These are phyloP conservation scores for Axilococcus clingmanii DNA, from an alignment of 139 green algal genomes.

Conservation along the genomic window DNA sequence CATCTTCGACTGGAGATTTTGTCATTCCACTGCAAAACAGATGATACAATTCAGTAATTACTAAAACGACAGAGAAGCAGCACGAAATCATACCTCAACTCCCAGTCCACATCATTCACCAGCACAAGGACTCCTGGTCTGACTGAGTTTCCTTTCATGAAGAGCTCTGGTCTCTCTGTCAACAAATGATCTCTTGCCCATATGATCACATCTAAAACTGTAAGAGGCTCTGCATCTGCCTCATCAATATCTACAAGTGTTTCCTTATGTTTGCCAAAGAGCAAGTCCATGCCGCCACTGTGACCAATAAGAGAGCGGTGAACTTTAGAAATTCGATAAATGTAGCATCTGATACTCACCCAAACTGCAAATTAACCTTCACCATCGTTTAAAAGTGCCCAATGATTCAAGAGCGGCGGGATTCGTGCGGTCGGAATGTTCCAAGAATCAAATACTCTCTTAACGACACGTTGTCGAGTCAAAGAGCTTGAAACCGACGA, in stretches of 20 bases:
- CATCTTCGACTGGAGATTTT: conserved; percentile 51
- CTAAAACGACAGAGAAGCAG: neutral
- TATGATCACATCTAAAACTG: conserved; percentile 43
- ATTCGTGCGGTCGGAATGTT: too few species aligned
- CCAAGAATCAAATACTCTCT: too few species aligned
- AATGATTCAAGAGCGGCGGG: too few species aligned
- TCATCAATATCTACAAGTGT: conserved; percentile 41
- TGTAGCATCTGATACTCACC: too few species aligned
- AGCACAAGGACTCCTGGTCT: conserved; percentile 87
- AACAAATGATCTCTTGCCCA: conserved; percentile 67
- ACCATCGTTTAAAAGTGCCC: conserved; percentile 1
- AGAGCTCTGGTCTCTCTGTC: conserved; percentile 73
- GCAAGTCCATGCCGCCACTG: conserved; percentile 70
- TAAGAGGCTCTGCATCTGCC: conserved; percentile 24
- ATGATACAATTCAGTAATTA: neutral
- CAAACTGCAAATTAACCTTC: conserved; percentile 1
- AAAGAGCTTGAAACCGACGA: too few species aligned
- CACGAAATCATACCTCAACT: conserved; percentile 58
- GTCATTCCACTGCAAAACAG: conserved; percentile 47
- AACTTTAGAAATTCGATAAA: too few species aligned
- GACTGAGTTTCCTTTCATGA: conserved; percentile 73
- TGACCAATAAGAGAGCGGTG: too few species aligned
- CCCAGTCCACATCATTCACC: conserved; percentile 91
- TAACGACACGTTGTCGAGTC: too few species aligned
- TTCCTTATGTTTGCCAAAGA: conserved; percentile 66